These are phyloP conservation scores for Madurella mycetomatis DNA, from an alignment of 2,329 filamentous ascomycete species.

Conservation along the genomic window DNA sequence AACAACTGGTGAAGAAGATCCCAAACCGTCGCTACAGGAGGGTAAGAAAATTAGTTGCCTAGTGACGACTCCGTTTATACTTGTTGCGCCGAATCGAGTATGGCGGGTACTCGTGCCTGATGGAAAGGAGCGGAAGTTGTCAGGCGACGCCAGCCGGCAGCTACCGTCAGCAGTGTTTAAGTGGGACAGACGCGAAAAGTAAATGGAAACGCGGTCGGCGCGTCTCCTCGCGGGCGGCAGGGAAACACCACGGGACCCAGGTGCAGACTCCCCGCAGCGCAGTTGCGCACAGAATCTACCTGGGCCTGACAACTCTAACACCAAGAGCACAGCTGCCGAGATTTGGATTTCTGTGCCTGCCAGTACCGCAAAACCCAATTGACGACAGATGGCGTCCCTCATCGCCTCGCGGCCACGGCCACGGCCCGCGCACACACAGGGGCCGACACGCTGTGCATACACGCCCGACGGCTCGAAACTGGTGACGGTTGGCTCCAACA, in stretches of 20 bases:
- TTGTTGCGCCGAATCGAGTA: slow-evolving; percentile 9
- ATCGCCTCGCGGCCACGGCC: slow-evolving; percentile 51
- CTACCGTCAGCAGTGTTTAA: not conserved
- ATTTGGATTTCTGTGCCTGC: not conserved
- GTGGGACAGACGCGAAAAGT: slow-evolving; percentile 12
- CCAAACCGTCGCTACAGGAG: not conserved
- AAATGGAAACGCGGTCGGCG: slow-evolving; percentile 21
- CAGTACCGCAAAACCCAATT: not conserved
- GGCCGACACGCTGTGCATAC: slow-evolving; percentile 82
- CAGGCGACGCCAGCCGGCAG: slow-evolving; percentile 15
- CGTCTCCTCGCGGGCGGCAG: slow-evolving; percentile 13
- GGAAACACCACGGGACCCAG: not conserved
- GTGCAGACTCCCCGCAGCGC: not conserved
- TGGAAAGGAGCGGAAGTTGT: slow-evolving; percentile 10
- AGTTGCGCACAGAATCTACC: not conserved
- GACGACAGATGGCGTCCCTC: slow-evolving; percentile 35
- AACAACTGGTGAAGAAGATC: not conserved
- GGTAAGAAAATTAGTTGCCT: slow-evolving; percentile 7
- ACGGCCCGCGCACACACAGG: slow-evolving; percentile 74
- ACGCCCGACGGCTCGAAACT: slow-evolving; percentile 83
- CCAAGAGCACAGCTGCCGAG: not conserved
- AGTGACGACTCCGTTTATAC: not conserved
- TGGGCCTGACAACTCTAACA: not conserved
- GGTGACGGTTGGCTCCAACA: slow-evolving; percentile 89
- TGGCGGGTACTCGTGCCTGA: slow-evolving; percentile 2